Percentiles rank a stretch among this genome's conserved stretches.
These are phyloP conservation scores for Buddleja alternifolia DNA, from an alignment of 257 asterid species.

Conservation along the genomic window DNA sequence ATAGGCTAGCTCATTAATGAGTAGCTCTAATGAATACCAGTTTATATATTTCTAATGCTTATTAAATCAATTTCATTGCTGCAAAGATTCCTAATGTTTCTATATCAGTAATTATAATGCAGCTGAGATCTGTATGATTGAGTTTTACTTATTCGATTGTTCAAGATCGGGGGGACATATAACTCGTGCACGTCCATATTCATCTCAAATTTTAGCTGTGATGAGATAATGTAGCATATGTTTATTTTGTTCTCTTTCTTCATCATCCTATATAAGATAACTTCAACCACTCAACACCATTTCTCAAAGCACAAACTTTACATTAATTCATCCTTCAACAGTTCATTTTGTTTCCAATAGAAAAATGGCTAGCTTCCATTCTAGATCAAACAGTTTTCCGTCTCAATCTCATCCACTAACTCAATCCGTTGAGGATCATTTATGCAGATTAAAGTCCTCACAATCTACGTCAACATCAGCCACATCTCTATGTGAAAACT, in stretches of 20 bases:
- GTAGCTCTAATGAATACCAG: too few relatives aligned
- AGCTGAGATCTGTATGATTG: too few relatives aligned
- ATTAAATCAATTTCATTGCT: too few relatives aligned
- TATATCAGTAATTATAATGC: neutral
- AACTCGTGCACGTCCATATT: neutral
- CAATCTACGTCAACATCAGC: slow-evolving; percentile 26
- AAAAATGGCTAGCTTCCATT: slow-evolving; percentile 28
- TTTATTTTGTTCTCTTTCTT: slow-evolving; percentile 1
- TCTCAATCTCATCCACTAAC: slow-evolving; percentile 37
- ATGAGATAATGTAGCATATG: too few relatives aligned
- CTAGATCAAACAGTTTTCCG: slow-evolving; percentile 42
- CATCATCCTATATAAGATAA: neutral
- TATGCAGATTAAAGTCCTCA: slow-evolving; percentile 32
- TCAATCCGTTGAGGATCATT: slow-evolving; percentile 22
- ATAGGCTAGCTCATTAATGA: neutral
- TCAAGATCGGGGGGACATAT: neutral
- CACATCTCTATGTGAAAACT: slow-evolving; percentile 23
- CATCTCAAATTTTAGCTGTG: neutral
- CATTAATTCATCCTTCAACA: too few relatives aligned
- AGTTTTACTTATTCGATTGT: neutral
- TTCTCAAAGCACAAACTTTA: neutral
- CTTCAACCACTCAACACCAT: neutral
- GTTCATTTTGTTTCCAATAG: slow-evolving; percentile 4
- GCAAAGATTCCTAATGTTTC: neutral
- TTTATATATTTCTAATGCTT: too few relatives aligned